Evolutionary conservation across 192 early-diverging fungal species (phyloP).

Genomic region (Dissophora ornata): DNA sequence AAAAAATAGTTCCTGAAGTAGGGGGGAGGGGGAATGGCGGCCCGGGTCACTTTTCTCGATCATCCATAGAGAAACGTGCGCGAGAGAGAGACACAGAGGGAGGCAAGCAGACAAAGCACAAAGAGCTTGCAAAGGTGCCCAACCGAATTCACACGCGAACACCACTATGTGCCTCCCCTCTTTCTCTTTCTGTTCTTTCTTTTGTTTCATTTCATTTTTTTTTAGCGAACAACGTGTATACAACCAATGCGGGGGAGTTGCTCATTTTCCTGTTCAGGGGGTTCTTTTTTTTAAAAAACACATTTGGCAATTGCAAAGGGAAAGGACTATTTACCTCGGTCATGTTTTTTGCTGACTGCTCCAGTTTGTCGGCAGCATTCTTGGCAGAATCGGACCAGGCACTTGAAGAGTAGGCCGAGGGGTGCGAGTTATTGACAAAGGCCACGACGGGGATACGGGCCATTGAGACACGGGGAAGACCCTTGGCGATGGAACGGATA

Average conservation of each 20-base stretch:
- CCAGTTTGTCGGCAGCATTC: conserved; percentile 35
- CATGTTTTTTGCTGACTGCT: conserved; percentile 37
- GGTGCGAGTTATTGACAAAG: conserved; percentile 46
- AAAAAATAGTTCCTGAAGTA: not conserved
- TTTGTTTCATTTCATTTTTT: too few relatives aligned
- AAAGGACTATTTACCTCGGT: conserved; percentile 28
- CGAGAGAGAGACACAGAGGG: not conserved
- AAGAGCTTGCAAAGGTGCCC: not conserved
- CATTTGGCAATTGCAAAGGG: too few relatives aligned
- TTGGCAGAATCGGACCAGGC: conserved; percentile 49
- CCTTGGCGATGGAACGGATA: conserved; percentile 36
- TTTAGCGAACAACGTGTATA: too few relatives aligned
- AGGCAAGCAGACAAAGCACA: not conserved
- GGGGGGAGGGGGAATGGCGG: not conserved
- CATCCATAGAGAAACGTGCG: not conserved
- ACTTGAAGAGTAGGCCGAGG: conserved; percentile 50
- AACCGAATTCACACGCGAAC: too few relatives aligned
- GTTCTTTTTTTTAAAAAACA: too few relatives aligned
- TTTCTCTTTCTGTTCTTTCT: too few relatives aligned
- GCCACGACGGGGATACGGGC: conserved; percentile 50
- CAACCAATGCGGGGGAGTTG: too few relatives aligned
- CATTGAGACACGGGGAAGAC: conserved; percentile 50
- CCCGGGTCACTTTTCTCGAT: not conserved
- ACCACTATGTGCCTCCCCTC: too few relatives aligned
- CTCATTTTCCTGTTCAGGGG: too few relatives aligned